Percentiles rank a stretch among this genome's conserved stretches.
phyloP scores from a whole-genome alignment of 257 asterid genomes.

The Solanum arcanum region DNA sequence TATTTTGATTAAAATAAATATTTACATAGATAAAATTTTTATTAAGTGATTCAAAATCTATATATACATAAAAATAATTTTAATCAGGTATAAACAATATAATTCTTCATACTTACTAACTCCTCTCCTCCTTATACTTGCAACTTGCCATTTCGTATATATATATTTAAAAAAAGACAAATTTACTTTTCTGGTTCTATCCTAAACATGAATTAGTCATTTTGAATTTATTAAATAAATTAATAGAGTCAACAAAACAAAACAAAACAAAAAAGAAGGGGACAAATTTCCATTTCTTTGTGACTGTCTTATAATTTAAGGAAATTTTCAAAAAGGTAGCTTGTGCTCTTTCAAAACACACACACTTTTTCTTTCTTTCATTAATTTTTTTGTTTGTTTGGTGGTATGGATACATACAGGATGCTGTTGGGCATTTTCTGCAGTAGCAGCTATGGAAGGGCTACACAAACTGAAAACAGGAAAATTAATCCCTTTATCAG shows the following conservation, averaged over 20 bases:
- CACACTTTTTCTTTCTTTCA: not conserved
- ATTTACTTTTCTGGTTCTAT: not conserved
- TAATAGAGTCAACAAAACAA: not conserved
- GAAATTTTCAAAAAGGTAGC: not conserved
- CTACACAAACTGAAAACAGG: constrained; percentile 8
- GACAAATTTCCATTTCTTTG: not conserved
- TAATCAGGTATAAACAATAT: too few relatives aligned
- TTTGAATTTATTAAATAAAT: not conserved
- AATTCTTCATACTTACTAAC: not conserved
- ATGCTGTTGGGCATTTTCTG: constrained; percentile 26
- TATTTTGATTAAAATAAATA: not conserved
- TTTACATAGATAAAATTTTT: not conserved
- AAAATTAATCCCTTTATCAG: constrained; percentile 12
- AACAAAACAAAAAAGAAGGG: not conserved
- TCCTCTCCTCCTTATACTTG: not conserved
- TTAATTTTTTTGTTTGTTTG: not conserved
- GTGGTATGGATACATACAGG: not conserved
- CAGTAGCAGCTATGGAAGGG: constrained; percentile 22
- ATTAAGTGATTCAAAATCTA: too few relatives aligned
- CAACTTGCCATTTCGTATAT: not conserved
- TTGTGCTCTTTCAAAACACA: not conserved
- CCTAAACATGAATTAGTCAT: not conserved
- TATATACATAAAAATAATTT: too few relatives aligned
- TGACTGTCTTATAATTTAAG: not conserved
- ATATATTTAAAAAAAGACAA: not conserved